Base-by-base conservation (phyloP, 2,329 filamentous ascomycete genomes). In the Claviceps pazoutovae region DNA sequence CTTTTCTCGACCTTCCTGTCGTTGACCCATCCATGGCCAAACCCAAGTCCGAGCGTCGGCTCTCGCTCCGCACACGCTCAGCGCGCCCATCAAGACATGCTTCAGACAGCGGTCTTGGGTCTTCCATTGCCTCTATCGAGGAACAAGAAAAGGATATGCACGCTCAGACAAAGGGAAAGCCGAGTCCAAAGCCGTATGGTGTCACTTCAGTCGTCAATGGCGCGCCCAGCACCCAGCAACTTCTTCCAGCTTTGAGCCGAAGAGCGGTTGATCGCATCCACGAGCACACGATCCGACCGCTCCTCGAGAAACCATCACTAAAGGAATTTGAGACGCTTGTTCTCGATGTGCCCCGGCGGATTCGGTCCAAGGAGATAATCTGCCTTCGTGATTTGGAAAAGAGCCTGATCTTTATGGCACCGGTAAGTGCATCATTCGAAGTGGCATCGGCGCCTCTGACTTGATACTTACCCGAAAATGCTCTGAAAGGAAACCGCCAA, bases 301-400 rank as follows among this genome's bases (percentile, higher is more conserved):
- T 96, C 48, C 77, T 93, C 53, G 77, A 78, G 56, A 84, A 90
- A 62, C 69, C 81, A 21, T 74, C 77, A 36, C 76, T 94, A 55
- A 86, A 88, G 66, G 81, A 85, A 48, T 95, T 95, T 66, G 84
- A 88, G 64, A 75, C 84, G 48, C 79, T 95, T 60, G 77, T 95
- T 57, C 75, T 84, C 59, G 84, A 87, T 66, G 82, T 89, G 57
- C 88, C 88, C 47, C 76, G 78, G 66, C 84, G 84, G 63, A 93
- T 95, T 65, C 80, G 81, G 62, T 80, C 83, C 64, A 90, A 88
- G 68, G 82, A 93, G 61, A 93, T 97, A 62, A 82, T 86, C 66
- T 95, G 86, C 71, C 80, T 97, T 51, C 83, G 91, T 67, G 91
- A 97, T 69, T 78, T 97, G 48, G 91, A 97, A 70, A 95, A 95